phyloP scores from a whole-genome alignment of 2,329 filamentous ascomycete genomes.

The Rhytidhysteron rufulum region DNA sequence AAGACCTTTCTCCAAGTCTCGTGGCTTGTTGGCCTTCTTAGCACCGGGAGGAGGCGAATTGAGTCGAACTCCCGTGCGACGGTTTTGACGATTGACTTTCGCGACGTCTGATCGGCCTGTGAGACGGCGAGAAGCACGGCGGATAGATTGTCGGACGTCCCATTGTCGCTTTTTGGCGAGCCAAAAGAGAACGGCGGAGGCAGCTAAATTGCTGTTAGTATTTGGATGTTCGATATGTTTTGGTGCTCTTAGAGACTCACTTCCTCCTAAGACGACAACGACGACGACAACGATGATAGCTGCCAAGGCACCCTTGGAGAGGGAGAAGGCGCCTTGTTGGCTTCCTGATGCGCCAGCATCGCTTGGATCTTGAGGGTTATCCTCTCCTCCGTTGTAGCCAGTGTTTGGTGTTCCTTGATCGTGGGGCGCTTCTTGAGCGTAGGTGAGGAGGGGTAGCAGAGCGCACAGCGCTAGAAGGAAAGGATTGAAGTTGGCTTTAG shows the following conservation, averaged over 20 bases:
- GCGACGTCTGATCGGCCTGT: constrained; percentile 36
- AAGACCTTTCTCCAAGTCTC: constrained; percentile 33
- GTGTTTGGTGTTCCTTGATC: constrained; percentile 19
- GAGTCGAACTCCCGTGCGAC: constrained; percentile 32
- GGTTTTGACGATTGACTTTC: constrained; percentile 27
- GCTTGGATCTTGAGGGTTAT: constrained; percentile 31
- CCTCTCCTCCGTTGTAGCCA: constrained; percentile 34
- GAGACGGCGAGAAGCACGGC: constrained; percentile 55
- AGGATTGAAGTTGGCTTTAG: constrained; percentile 23
- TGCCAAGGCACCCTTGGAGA: constrained; percentile 67
- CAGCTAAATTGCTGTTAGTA: constrained; percentile 44
- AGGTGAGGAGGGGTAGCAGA: constrained; percentile 23
- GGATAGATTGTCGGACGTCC: constrained; percentile 69
- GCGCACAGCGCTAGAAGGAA: constrained; percentile 14
- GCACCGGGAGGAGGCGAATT: constrained; percentile 28
- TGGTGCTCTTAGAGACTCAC: constrained; percentile 46
- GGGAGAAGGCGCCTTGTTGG: constrained; percentile 55
- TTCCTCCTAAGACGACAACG: constrained; percentile 58
- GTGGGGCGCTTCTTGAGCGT: constrained; percentile 21
- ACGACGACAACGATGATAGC: constrained; percentile 73
- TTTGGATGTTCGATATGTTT: constrained; percentile 10
- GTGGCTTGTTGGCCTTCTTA: constrained; percentile 15
- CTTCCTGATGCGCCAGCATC: constrained; percentile 63
- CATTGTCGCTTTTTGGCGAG: constrained; percentile 82
- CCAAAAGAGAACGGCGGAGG: constrained; percentile 67